Evolutionary conservation across 2,329 filamentous ascomycete genomes (phyloP).

Genomic region (Cucurbitaria berberidis): DNA sequence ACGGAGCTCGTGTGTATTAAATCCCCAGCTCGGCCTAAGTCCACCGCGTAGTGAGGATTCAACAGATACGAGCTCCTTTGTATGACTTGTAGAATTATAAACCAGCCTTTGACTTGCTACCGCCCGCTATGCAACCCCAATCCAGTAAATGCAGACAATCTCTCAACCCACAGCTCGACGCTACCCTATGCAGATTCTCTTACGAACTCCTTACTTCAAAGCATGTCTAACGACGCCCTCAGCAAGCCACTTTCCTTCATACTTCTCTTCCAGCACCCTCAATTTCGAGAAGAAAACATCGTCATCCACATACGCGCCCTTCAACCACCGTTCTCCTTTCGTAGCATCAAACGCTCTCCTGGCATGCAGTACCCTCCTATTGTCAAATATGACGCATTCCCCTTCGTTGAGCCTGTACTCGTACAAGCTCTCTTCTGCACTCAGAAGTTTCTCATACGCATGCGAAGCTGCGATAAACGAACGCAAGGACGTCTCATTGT

Average conservation of each 20-base stretch:
- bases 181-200: neutral
- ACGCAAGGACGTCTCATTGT: constrained; percentile 33
- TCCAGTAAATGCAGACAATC: neutral
- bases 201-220: constrained; percentile 12
- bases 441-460: constrained; percentile 65
- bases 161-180: neutral
- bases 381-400: constrained; percentile 93
- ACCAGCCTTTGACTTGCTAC: neutral
- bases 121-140: neutral
- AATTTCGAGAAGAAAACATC: constrained; percentile 64
- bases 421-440: constrained; percentile 65
- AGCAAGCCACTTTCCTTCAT: constrained; percentile 40
- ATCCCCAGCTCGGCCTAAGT: no score
- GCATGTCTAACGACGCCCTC: constrained; percentile 40
- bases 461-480: constrained; percentile 52
- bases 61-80: no score
- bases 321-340: constrained; percentile 77
- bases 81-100: neutral
- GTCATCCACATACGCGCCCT: constrained; percentile 80
- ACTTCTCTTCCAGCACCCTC: constrained; percentile 51
- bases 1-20: no score
- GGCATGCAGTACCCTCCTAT: constrained; percentile 83
- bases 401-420: constrained; percentile 77
- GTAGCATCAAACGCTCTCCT: constrained; percentile 73
- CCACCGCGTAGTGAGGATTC: no score